Percentiles rank a stretch among this genome's conserved stretches.
These are phyloP conservation scores for Sclerotiophoma versabilis DNA, from an alignment of 2,329 filamentous ascomycete species.

Conservation along the genomic window DNA sequence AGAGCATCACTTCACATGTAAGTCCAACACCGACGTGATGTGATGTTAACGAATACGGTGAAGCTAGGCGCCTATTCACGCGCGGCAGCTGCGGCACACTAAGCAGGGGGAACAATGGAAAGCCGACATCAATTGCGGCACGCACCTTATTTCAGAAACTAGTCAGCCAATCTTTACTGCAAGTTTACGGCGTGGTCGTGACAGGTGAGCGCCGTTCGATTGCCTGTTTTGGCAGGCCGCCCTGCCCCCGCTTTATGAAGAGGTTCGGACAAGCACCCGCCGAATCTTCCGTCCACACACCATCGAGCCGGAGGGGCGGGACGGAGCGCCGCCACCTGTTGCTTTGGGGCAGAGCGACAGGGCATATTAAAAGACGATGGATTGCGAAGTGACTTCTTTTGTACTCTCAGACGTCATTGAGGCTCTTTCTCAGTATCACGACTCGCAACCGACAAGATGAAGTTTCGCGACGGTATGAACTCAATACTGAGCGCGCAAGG, in stretches of 20 bases:
- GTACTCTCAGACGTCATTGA: conserved; percentile 11
- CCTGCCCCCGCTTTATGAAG: conserved; percentile 19
- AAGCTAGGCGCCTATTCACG: neutral
- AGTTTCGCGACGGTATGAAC: conserved; percentile 64
- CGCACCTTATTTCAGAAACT: neutral
- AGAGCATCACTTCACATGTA: neutral
- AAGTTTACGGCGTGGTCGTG: neutral
- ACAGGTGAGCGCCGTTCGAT: neutral
- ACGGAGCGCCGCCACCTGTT: conserved; percentile 26
- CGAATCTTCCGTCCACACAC: conserved; percentile 36
- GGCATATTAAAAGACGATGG: conserved; percentile 10
- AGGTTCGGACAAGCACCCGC: conserved; percentile 25
- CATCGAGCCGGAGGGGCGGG: conserved; percentile 13
- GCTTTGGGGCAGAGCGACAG: neutral
- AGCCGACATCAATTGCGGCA: neutral
- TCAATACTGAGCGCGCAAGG: neutral
- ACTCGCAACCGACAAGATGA: conserved; percentile 53
- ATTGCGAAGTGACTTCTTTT: neutral
- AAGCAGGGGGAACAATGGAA: conserved; percentile 5
- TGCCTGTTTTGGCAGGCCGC: conserved; percentile 5
- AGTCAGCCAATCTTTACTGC: neutral
- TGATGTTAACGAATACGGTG: neutral
- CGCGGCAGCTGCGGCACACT: conserved; percentile 6
- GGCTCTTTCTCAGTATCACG: neutral
- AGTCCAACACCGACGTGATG: neutral